These are phyloP conservation scores for Russula abietina DNA, from an alignment of 768 basidiomycete species.

Conservation along the genomic window DNA sequence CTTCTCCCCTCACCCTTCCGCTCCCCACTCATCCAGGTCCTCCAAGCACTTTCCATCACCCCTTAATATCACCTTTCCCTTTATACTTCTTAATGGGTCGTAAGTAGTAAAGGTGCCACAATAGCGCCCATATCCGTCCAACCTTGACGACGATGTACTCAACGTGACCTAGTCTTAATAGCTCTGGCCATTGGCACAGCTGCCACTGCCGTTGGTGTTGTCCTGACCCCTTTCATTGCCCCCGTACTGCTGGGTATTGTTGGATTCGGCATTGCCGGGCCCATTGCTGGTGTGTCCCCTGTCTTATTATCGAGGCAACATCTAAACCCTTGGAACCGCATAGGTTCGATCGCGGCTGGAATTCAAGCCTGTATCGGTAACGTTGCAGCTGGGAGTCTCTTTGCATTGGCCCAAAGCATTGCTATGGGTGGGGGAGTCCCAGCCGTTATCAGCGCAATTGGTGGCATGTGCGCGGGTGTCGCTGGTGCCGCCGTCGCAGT, in stretches of 20 bases:
- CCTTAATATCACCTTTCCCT: neutral
- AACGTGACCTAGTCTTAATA: neutral
- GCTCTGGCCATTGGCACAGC: neutral
- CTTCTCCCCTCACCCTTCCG: neutral
- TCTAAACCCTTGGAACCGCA: neutral
- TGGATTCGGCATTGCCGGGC: constrained; percentile 9
- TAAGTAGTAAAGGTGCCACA: neutral
- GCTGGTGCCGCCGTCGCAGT: neutral
- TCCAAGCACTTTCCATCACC: neutral
- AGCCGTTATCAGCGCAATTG: neutral
- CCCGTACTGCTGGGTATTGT: neutral
- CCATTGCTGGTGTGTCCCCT: neutral
- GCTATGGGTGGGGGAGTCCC: constrained; percentile 15
- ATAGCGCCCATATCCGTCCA: neutral
- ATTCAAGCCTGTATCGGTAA: constrained; percentile 17
- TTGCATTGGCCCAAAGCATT: constrained; percentile 10
- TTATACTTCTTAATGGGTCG: neutral
- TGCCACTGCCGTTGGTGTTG: neutral
- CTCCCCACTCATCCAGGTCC: neutral
- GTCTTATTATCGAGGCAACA: too few relatives aligned
- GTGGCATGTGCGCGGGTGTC: neutral
- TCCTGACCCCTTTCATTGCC: neutral
- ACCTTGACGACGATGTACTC: neutral
- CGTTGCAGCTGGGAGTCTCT: constrained; percentile 11
- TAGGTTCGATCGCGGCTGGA: constrained; percentile 12